Conservation (phyloP, 108 stramenopile genomes). For the Skeletonema marinoi region DNA sequence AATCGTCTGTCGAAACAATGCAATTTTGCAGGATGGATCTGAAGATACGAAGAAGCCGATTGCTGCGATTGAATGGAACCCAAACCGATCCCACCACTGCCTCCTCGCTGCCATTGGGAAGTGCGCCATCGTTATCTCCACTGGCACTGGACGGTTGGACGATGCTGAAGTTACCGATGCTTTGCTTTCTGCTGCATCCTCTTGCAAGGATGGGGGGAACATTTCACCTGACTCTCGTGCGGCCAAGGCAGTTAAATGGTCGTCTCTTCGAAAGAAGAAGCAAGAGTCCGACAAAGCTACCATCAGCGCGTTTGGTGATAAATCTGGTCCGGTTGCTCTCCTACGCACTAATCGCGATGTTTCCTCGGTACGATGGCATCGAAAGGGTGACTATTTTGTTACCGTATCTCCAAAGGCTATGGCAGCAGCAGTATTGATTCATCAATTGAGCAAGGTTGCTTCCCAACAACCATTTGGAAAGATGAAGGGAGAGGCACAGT, state of each 20-base stretch:
- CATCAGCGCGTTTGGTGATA: conserved; percentile 53
- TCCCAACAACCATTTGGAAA: conserved; percentile 97
- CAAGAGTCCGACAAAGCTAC: conserved; percentile 22
- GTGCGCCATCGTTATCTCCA: conserved; percentile 85
- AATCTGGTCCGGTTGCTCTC: conserved; percentile 62
- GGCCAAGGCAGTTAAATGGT: conserved; percentile 83
- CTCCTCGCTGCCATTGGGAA: conserved; percentile 79
- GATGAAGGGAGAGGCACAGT: conserved; percentile 83
- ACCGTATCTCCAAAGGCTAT: conserved; percentile 86
- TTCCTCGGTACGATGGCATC: conserved; percentile 88
- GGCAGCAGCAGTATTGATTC: conserved; percentile 89
- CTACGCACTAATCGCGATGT: conserved; percentile 73
- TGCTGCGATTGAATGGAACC: conserved; percentile 90
- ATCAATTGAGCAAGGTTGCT: conserved; percentile 91
- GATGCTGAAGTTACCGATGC: conserved; percentile 88
- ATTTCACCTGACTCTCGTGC: conserved; percentile 75
- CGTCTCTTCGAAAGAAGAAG: conserved; percentile 24
- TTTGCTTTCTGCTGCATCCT: conserved; percentile 64
- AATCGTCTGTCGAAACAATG: not conserved
- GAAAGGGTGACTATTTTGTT: conserved; percentile 97
- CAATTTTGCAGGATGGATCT: conserved; percentile 4
- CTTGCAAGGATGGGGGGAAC: conserved; percentile 54
- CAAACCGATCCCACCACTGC: conserved; percentile 87
- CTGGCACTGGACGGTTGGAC: conserved; percentile 84
- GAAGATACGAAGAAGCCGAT: conserved; percentile 49